A percentile compares a stretch with the other conserved stretches of the same genome.
phyloP scores from a whole-genome alignment of 257 asterid genomes.

The Petunia secreta region DNA sequence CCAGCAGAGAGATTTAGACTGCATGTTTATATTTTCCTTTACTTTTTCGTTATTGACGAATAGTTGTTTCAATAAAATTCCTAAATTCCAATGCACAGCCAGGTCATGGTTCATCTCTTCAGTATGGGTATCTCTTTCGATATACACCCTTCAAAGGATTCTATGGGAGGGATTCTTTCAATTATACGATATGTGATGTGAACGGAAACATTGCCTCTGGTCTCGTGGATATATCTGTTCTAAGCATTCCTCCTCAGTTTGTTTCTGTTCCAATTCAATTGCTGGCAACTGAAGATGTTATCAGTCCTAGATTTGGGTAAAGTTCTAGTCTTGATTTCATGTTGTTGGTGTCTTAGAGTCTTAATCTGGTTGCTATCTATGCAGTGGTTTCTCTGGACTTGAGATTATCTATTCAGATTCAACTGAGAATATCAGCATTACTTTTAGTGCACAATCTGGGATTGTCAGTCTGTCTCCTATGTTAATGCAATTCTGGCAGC shows the following conservation, averaged over 20 bases:
- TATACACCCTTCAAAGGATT: slow-evolving; percentile 80
- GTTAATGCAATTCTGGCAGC: slow-evolving; percentile 69
- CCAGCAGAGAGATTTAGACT: background rate
- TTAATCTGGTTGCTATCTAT: slow-evolving; percentile 27
- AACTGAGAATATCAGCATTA: slow-evolving; percentile 61
- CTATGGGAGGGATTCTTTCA: slow-evolving; percentile 75
- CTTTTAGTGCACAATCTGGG: slow-evolving; percentile 65
- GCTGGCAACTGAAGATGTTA: slow-evolving; percentile 68
- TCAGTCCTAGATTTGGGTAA: slow-evolving; percentile 84
- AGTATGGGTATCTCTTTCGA: slow-evolving; percentile 58
- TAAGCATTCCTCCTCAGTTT: slow-evolving; percentile 81
- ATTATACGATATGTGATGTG: slow-evolving; percentile 59
- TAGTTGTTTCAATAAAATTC: background rate
- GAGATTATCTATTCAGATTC: slow-evolving; percentile 64
- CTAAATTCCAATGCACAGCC: slow-evolving; percentile 55
- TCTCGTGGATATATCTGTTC: slow-evolving; percentile 56
- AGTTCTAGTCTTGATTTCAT: slow-evolving; percentile 8
- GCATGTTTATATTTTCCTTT: background rate
- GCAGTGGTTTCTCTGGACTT: slow-evolving; percentile 89
- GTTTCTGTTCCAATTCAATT: slow-evolving; percentile 64
- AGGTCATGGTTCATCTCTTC: slow-evolving; percentile 70
- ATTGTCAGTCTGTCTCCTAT: slow-evolving; percentile 58
- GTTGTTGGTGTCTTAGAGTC: background rate
- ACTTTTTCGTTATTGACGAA: background rate
- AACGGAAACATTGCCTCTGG: slow-evolving; percentile 85